Conservation (phyloP, 495 filamentous ascomycete species). For the Neurospora discreta region DNA sequence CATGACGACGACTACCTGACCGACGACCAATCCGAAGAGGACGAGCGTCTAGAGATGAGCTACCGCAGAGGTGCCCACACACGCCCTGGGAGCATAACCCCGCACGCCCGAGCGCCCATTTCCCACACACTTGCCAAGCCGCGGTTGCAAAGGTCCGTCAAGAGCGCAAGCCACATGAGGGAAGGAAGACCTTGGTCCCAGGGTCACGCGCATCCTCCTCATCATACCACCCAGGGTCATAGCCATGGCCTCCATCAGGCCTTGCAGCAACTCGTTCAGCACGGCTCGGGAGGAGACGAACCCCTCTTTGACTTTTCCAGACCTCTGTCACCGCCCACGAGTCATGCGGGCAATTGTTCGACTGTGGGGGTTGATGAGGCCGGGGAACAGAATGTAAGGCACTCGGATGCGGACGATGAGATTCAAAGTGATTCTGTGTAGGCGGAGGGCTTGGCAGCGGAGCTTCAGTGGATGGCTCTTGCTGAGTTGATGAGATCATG, state of each 20-base stretch:
- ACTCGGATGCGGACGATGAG: not conserved
- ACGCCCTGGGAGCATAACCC: conserved; percentile 14
- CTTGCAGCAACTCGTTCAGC: conserved; percentile 9
- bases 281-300: not conserved
- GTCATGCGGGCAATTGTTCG: conserved; percentile 5
- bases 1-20: conserved; percentile 13
- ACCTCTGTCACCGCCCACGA: conserved; percentile 14
- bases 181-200: conserved; percentile 10
- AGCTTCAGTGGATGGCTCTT: not conserved
- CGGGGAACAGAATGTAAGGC: not conserved
- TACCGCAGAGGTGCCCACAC: conserved; percentile 6
- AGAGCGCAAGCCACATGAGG: conserved; percentile 15
- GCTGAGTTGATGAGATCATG: not conserved
- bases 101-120: conserved; percentile 14
- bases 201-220: not conserved
- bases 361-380: conserved; percentile 6
- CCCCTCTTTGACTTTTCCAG: conserved; percentile 23
- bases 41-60: conserved; percentile 30
- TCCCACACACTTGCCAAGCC: conserved; percentile 1
- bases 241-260: not conserved
- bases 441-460: not conserved
- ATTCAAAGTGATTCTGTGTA: not conserved
- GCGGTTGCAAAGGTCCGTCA: conserved; percentile 19
- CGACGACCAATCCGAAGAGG: conserved; percentile 30
- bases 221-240: conserved; percentile 2